Base-by-base conservation (phyloP, 495 filamentous ascomycete genomes). In the Penicillium alfredii region DNA sequence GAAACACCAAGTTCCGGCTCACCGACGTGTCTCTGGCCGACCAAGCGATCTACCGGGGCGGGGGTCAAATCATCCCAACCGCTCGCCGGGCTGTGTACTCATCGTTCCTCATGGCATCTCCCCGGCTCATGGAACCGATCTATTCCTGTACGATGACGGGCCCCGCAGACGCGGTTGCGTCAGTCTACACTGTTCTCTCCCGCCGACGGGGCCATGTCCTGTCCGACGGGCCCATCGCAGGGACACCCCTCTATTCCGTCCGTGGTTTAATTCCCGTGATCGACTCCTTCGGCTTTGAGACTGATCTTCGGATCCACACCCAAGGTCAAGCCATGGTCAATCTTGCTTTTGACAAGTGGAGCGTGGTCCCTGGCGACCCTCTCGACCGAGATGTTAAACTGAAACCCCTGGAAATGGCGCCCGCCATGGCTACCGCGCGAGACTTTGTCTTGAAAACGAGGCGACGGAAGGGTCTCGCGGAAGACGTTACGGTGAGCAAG, bases 381-480 rank as follows among this genome's bases (percentile, higher is more conserved):
- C 69, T 98, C 6, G 93, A 98, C 52, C 82, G 80, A 47, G 85
- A 90, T 20, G 76, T 87, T 24, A 81, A 88, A 44, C 63, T 88
- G 21, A 73, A 84, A 28, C 86, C 88, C 17, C 62, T 98, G 41
- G 88, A 97, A 64, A 88, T 86, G 48, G 92, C 93, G 4, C 68
- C 70, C 24, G 83, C 84, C 40, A 82, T 85, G 71, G 87, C 82
- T 5, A 94, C 88, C 35, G 92, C 92, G 1, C 72, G 92, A 35
- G 92, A 98, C 57, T 95, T 98, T 63, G 88, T 95, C 12, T 66
- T 97, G 38, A 98, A 98, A 77, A 98, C 92, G 8, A 73, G 92
- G 43, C 66, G 90, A 49, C 73, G 92, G 35, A 98, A 98, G 70
- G 92, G 92, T 4, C 61, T 98, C 45, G 88, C 85, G 39, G 92